Conservation (phyloP, 148 eudicot species). For the Linanthus parryae region DNA sequence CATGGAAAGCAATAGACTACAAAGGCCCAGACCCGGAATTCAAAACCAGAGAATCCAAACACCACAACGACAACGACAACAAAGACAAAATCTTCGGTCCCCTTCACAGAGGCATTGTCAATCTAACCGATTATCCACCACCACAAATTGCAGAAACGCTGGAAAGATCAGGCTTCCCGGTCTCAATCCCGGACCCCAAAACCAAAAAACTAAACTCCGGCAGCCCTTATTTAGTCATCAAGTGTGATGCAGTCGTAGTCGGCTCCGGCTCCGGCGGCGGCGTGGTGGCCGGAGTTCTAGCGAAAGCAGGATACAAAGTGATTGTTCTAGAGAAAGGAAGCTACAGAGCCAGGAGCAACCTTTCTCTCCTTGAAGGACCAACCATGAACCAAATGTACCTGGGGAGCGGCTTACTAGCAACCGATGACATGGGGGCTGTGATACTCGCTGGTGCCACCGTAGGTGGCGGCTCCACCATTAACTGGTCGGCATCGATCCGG, state of each 20-base stretch:
- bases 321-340: conserved; percentile 70
- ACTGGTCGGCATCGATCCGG: conserved; percentile 70
- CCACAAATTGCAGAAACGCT: conserved; percentile 16
- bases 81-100: conserved; percentile 52
- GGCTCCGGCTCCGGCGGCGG: conserved; percentile 87
- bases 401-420: conserved; percentile 46
- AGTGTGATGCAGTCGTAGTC: conserved; percentile 63
- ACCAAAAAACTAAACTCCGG: background rate
- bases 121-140: conserved; percentile 17
- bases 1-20: conserved; percentile 72
- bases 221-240: conserved; percentile 30
- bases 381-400: conserved; percentile 61
- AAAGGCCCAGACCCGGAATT: conserved; percentile 58
- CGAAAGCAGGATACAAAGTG: conserved; percentile 69
- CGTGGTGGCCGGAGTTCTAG: conserved; percentile 58
- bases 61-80: conserved; percentile 12
- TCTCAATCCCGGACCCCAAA: conserved; percentile 18
- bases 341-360: conserved; percentile 42
- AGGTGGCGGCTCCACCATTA: conserved; percentile 70
- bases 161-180: conserved; percentile 29
- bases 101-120: conserved; percentile 40
- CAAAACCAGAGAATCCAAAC: conserved; percentile 4
- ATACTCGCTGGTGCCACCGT: conserved; percentile 71
- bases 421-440: conserved; percentile 30
- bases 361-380: conserved; percentile 61